Base-by-base conservation (phyloP, 2,329 filamentous ascomycete genomes). In the Colletotrichum sp. region DNA sequence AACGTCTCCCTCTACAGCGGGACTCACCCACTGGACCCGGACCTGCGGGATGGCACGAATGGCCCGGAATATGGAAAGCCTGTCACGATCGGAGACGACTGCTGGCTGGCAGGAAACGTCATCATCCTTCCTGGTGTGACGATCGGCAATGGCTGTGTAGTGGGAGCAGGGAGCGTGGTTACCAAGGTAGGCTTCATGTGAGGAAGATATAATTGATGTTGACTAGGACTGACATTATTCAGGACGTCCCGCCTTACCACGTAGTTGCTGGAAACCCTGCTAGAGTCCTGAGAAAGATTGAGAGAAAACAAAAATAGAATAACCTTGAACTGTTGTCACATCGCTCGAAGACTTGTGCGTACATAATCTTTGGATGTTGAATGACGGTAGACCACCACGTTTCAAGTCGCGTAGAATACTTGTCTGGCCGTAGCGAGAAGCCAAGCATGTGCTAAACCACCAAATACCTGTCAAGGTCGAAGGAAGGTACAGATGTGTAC, bases 151-250 rank as follows among this genome's bases (percentile, higher is more conserved):
- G 43, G 43, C n/a, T 52, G 43, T 1, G 43, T 52, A 12, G 43
- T 52, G 0, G 43, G 43, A 13, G n/a, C 43, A 21, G 43, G 43
- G 0, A 52, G 43, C n/a, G 43, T 52, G 12, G 43, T 52, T 1
- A 52, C 43, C 10, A 52, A 52, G 6, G 43, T 52, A 21, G 1
- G 43, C 10, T 3, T 15, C 6, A 7, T 34, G 2, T 3, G 32
- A 15, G 5, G 13, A 34, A 15, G 12, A 15, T 2, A 34, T 7
- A 3, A 15, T 1, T 34, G 32, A 34, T n/a, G 9, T 12, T 48
- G 38, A n/a, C 9, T 5, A 4, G 6, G 0, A 13, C 6, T 52
- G 0, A 52, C 10, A 13, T 4, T 21, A 1, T 8, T 1, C 10
- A 52, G 43, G 43, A 52, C 43, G 43, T 52, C 6, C 43, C 43